Conservation (phyloP, 106 monocot genomes). For the Cymbidium sinense region DNA sequence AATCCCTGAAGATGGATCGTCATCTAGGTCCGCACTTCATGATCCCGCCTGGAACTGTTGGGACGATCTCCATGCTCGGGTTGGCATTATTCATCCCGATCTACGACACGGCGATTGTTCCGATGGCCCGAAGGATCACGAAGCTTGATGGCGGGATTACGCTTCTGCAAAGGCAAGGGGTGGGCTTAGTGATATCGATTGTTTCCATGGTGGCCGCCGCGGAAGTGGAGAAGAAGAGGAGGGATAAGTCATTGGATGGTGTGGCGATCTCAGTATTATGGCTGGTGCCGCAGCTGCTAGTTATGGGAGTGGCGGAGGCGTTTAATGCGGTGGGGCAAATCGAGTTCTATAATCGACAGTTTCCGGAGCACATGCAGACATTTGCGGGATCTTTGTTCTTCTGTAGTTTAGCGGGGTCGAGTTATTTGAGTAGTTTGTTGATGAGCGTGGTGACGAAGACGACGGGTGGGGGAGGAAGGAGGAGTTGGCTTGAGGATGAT, state of each 20-base stretch:
- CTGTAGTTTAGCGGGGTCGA: not conserved
- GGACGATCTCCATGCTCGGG: conserved; percentile 30
- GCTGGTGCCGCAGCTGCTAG: not conserved
- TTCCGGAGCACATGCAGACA: conserved; percentile 8
- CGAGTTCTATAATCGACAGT: not conserved
- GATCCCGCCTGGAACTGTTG: conserved; percentile 17
- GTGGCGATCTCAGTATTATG: not conserved
- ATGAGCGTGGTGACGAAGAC: not conserved
- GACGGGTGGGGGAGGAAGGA: not conserved
- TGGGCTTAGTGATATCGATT: not conserved
- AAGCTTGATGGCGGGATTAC: conserved; percentile 26
- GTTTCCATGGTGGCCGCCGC: not conserved
- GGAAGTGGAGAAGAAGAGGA: not conserved
- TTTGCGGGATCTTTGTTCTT: not conserved
- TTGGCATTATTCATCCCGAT: conserved; percentile 3
- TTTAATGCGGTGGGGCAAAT: conserved; percentile 4
- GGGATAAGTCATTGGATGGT: not conserved
- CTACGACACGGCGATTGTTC: conserved; percentile 35
- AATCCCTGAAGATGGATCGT: not conserved
- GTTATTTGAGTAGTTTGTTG: not conserved
- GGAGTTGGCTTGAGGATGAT: conserved; percentile 4
- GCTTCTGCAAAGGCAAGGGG: not conserved
- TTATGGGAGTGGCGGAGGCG: conserved; percentile 1
- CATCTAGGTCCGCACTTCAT: not conserved
- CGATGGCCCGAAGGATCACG: conserved; percentile 10